A percentile compares a stretch with the other conserved stretches of the same genome.
These are phyloP conservation scores for Yamadazyma laniorum DNA, from an alignment of 805 yeast genomes.

Conservation along the genomic window DNA sequence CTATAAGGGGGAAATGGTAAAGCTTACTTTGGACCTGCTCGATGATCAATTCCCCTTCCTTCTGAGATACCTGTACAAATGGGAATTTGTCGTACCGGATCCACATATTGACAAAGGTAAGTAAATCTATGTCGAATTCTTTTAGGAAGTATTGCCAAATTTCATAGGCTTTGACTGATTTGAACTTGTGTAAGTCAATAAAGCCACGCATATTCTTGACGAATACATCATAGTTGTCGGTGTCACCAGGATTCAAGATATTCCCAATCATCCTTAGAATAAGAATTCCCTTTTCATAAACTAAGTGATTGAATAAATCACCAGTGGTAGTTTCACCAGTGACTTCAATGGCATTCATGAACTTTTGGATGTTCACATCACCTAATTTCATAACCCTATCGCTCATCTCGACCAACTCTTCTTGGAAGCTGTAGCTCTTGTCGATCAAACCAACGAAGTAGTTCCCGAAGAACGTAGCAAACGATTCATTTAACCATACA, in stretches of 20 bases:
- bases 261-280: slow-evolving; percentile 52
- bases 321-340: slow-evolving; percentile 22
- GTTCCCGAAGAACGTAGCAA: slow-evolving; percentile 73
- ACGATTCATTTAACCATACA: slow-evolving; percentile 74
- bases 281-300: slow-evolving; percentile 62
- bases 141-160: slow-evolving; percentile 49
- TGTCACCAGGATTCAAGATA: slow-evolving; percentile 5
- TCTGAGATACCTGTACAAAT: slow-evolving; percentile 27
- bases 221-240: slow-evolving; percentile 12
- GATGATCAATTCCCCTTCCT: slow-evolving; percentile 17
- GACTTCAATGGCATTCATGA: slow-evolving; percentile 28
- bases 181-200: slow-evolving; percentile 30
- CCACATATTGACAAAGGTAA: slow-evolving; percentile 60
- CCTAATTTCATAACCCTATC: slow-evolving; percentile 4
- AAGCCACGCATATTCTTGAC: slow-evolving; percentile 11
- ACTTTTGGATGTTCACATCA: slow-evolving; percentile 24
- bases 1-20: slow-evolving; percentile 58
- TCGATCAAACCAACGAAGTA: slow-evolving; percentile 19
- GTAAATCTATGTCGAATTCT: slow-evolving; percentile 40
- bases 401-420: slow-evolving; percentile 24
- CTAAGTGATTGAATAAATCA: slow-evolving; percentile 47
- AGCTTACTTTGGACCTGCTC: slow-evolving; percentile 56
- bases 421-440: slow-evolving; percentile 19
- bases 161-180: slow-evolving; percentile 48
- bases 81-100: slow-evolving; percentile 60